Evolutionary conservation across 2,329 filamentous ascomycete genomes (phyloP).

Genomic region (Aspergillus proliferans): DNA sequence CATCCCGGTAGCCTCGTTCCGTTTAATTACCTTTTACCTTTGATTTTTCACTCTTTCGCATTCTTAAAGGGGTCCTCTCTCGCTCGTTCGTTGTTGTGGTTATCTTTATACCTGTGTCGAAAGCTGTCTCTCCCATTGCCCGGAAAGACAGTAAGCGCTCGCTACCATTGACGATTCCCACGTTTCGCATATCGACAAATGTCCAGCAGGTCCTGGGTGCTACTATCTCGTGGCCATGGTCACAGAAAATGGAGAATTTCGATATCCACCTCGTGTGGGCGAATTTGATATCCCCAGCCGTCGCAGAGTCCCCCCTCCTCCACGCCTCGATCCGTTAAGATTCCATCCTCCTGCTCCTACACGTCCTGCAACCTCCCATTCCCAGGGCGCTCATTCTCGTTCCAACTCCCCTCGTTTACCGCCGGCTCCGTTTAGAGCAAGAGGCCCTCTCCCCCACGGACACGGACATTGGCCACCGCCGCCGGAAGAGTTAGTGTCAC

Average conservation of each 20-base stretch:
- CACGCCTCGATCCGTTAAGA: slow-evolving; percentile 24
- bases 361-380: slow-evolving; percentile 13
- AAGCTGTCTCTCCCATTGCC: background rate
- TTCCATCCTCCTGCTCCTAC: slow-evolving; percentile 23
- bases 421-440: slow-evolving; percentile 2
- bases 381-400: slow-evolving; percentile 13
- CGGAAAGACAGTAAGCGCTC: slow-evolving; percentile 1
- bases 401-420: slow-evolving; percentile 18
- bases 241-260: slow-evolving; percentile 36
- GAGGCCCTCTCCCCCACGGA: slow-evolving; percentile 6
- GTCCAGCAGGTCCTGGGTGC: slow-evolving; percentile 31
- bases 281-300: slow-evolving; percentile 26
- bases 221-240: slow-evolving; percentile 38
- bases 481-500: slow-evolving; percentile 12
- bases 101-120: background rate
- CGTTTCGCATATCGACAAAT: slow-evolving; percentile 27
- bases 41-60: background rate
- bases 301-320: slow-evolving; percentile 24
- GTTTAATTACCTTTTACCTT: slow-evolving; percentile 3
- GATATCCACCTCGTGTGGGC: slow-evolving; percentile 26
- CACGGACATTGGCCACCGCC: slow-evolving; percentile 6
- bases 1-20: slow-evolving; percentile 5
- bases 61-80: background rate
- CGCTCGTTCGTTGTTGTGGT: background rate
- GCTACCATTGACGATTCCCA: slow-evolving; percentile 5